Base-by-base conservation (phyloP, 129 eudicot species). In the Lactuca saligna region DNA sequence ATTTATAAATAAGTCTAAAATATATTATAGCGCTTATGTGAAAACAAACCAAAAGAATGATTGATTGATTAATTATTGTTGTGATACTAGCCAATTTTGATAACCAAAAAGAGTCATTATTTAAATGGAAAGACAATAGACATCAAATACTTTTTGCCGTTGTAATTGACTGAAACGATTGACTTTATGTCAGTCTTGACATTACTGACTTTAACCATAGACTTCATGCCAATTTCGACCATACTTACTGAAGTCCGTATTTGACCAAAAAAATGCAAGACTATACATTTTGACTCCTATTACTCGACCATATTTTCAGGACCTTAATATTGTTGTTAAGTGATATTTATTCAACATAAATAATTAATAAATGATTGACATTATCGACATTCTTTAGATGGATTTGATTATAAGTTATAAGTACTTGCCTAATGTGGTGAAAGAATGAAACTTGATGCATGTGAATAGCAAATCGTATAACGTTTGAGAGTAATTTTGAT, bases 181-280 rank as follows among this genome's bases (percentile, higher is more conserved):
- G 51, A 46, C 51, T 46, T 46, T 4, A 46, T 12, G 51, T 15
- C 51, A 29, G 29, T 46, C 7, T 63, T 35, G 69, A 54, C 56
- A 39, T 65, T 11, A 65, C 9, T 15, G 37, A 54, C 31, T 65
- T 65, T 25, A 11, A 65, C 16, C 46, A 60, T 60, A 34, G 65
- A 60, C 65, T 60, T 33, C 17, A 59, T 11, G 14, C 44, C 44
- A 55, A 17, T 6, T 55, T 55, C 20, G 60, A 55, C 34, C 60
- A 17, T 55, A 8, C 7, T 4, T 29, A 15, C 2, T 9, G 14
- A 60, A 60, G 65, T 29, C 20, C 25, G 35, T 33, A 14, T 33
- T 33, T 15, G 17, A 35, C 17, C 49, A 42, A 42, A 1, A 42
- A 42, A 1, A 46, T 46, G 51, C 15, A 46, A 15, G 12, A 12